Evolutionary conservation across 768 basidiomycete genomes (phyloP), one percentile per base, ranked within the genome.

Genomic region (Phlebiopsis gigantea): DNA sequence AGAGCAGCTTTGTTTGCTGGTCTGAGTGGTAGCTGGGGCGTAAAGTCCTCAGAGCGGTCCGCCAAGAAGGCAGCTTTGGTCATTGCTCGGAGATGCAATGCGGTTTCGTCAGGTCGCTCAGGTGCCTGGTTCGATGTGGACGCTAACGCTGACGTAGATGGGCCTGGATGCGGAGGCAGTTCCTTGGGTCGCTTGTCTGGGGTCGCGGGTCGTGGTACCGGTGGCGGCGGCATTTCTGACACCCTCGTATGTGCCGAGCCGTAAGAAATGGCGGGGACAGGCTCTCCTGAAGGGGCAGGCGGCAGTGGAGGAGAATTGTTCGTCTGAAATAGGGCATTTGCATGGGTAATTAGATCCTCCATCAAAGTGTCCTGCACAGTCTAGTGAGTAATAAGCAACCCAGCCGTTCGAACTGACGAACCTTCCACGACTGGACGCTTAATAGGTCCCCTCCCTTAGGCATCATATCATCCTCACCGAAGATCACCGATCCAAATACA

Each of bases 381-480:
- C 17, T n/a, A 8, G 47, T n/a, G 14, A 14, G 15, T 48, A 30
- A 12, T n/a, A 25, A 5, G 14, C 22, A 5, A 29, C 28, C 2
- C 28, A 22, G 3, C 8, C 14, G 26, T 4, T 21, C 5, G 45
- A 5, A 7, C n/a, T 29, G 9, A 14, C 61, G 43, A 61, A 93
- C 92, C 83, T 93, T 95, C 66, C 72, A 76, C 15, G 76, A 75
- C 63, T 88, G 85, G n/a, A 94, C 79, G 55, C 75, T 87, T 21
- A 95, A 72, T 17, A 94, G 76, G 66, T 93, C 90, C 0, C 80
- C 83, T 34, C 77, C 82, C 67, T 88, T 89, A 3, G 89, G 85
- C 56, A 93, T 78, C 56, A 93, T 78, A 59, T 95, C 91, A 59
- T 97, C 93, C 69, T 95, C 92, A 5, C 93, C 93, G 62, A 97